Evolutionary conservation across 2,329 filamentous ascomycete species (phyloP).

Genomic region (Juglanconis juglandina): DNA sequence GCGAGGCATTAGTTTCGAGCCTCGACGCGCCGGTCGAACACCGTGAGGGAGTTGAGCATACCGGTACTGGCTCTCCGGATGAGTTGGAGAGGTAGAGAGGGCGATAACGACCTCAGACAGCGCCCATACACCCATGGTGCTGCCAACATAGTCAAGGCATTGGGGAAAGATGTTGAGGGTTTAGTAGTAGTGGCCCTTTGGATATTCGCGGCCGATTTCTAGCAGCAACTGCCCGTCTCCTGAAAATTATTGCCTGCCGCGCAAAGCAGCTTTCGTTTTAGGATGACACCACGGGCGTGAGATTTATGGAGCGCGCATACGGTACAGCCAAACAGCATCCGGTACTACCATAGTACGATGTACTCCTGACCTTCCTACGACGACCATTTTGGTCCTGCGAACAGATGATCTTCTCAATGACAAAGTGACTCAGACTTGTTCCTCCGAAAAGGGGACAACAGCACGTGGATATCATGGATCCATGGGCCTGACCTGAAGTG

Average conservation of each 20-base stretch:
- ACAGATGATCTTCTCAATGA: no score
- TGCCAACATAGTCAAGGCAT: constrained; percentile 31
- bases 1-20: constrained; percentile 11
- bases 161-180: constrained; percentile 1
- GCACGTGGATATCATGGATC: no score
- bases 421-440: no score
- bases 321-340: no score
- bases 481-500: no score
- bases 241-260: constrained; percentile 15
- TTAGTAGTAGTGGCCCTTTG: neutral
- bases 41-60: constrained; percentile 23
- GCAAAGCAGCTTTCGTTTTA: neutral
- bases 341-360: no score
- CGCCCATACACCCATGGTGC: constrained; percentile 52
- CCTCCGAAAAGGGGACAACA: no score
- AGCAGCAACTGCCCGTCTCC: neutral
- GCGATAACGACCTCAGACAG: constrained; percentile 39
- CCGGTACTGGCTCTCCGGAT: constrained; percentile 44
- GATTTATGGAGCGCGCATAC: no score
- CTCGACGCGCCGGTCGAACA: neutral
- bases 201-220: no score
- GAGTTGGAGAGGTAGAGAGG: constrained; percentile 28
- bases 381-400: no score
- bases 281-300: neutral
- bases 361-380: no score